These are phyloP conservation scores for Phytophthora aleatoria DNA, from an alignment of 352 stramenopile genomes.

Conservation along the genomic window DNA sequence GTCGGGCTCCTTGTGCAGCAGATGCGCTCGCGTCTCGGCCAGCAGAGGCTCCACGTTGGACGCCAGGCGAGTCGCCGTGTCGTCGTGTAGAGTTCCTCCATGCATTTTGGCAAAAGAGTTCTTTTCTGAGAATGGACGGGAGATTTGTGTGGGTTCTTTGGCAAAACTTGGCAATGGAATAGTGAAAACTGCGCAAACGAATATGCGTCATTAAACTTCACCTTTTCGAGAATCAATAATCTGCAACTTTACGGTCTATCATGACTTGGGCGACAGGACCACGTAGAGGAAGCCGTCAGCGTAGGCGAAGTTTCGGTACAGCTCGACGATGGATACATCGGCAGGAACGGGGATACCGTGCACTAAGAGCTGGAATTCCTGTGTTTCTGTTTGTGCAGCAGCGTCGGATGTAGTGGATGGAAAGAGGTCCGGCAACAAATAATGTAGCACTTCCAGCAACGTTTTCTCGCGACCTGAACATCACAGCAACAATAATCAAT, in stretches of 20 bases:
- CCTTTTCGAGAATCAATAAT: slow-evolving; percentile 1
- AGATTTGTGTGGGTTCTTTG: background rate
- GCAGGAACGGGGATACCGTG: slow-evolving; percentile 62
- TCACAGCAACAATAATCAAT: background rate
- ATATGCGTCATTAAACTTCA: background rate
- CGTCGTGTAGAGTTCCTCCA: slow-evolving; percentile 4
- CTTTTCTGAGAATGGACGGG: slow-evolving; percentile 29
- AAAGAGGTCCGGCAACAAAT: slow-evolving; percentile 73
- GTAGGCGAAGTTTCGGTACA: slow-evolving; percentile 75
- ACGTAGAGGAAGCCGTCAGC: slow-evolving; percentile 83
- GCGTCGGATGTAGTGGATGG: slow-evolving; percentile 4
- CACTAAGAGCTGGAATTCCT: slow-evolving; percentile 43
- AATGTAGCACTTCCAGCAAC: slow-evolving; percentile 53
- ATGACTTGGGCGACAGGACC: slow-evolving; percentile 28
- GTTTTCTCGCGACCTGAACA: slow-evolving; percentile 47
- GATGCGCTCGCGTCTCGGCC: slow-evolving; percentile 36
- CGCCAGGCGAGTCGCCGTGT: slow-evolving; percentile 12
- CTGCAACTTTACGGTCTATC: slow-evolving; percentile 3
- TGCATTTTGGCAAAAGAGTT: slow-evolving; percentile 10
- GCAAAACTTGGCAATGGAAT: slow-evolving; percentile 7
- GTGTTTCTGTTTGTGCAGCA: background rate
- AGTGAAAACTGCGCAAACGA: background rate
- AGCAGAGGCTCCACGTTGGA: slow-evolving; percentile 35
- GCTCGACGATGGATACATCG: slow-evolving; percentile 54
- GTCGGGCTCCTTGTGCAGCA: slow-evolving; percentile 66